Evolutionary conservation across 352 stramenopile genomes (phyloP).

Genomic region (Phytophthora tubulina): DNA sequence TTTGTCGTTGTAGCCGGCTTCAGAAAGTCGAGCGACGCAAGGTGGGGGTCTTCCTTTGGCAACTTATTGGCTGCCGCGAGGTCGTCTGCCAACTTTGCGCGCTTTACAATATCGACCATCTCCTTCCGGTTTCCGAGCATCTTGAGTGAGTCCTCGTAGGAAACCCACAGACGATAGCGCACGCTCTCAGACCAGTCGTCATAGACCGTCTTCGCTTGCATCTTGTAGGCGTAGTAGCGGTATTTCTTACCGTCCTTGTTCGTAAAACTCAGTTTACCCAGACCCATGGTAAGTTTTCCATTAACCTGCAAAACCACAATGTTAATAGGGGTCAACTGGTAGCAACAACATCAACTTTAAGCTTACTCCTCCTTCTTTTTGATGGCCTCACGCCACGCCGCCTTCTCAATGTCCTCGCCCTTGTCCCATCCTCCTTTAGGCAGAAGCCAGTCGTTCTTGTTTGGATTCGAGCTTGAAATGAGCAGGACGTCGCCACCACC

Average conservation of each 20-base stretch:
- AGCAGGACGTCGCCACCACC: conserved; percentile 14
- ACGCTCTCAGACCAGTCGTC: conserved; percentile 30
- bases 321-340: background rate
- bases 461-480: conserved; percentile 30
- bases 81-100: no score
- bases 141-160: no score
- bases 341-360: background rate
- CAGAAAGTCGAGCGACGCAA: no score
- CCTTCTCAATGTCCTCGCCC: conserved; percentile 6
- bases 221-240: conserved; percentile 9
- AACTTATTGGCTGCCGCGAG: no score
- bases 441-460: conserved; percentile 30
- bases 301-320: background rate
- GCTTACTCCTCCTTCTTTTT: conserved; percentile 35
- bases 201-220: conserved; percentile 12
- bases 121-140: no score
- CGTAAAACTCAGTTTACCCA: background rate
- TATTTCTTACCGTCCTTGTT: background rate
- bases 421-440: conserved; percentile 33
- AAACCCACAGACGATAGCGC: conserved; percentile 30
- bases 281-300: background rate
- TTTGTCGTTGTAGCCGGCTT: no score
- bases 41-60: no score
- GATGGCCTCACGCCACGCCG: conserved; percentile 22
- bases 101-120: no score